A percentile compares a stretch with the other conserved stretches of the same genome.
These are phyloP conservation scores for Schwanniomyces yamadae DNA, from an alignment of 805 yeast genomes.

Conservation along the genomic window DNA sequence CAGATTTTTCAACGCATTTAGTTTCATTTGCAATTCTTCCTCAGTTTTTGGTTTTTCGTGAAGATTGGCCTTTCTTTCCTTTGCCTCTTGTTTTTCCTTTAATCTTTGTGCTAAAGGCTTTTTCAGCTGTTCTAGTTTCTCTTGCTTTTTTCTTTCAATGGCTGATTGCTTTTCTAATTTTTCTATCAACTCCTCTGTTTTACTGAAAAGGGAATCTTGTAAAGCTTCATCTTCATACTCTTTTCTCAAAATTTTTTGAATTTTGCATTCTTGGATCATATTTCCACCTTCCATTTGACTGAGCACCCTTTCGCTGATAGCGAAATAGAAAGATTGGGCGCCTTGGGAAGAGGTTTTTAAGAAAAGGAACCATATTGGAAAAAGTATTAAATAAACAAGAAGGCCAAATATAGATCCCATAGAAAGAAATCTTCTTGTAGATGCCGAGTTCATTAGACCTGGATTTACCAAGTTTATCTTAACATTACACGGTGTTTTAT, in stretches of 20 bases:
- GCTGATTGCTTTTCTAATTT: conserved; percentile 72
- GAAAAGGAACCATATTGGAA: conserved; percentile 82
- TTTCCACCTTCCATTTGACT: conserved; percentile 62
- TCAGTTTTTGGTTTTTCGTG: conserved; percentile 32
- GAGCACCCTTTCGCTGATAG: conserved; percentile 69
- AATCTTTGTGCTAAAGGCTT: conserved; percentile 18
- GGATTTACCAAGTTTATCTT: conserved; percentile 82
- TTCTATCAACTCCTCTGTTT: conserved; percentile 55
- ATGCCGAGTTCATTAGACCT: conserved; percentile 85
- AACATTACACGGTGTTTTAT: conserved; percentile 68
- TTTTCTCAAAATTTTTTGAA: conserved; percentile 52
- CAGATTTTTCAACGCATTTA: conserved; percentile 24
- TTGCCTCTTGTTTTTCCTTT: conserved; percentile 14
- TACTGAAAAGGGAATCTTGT: conserved; percentile 59
- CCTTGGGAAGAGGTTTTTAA: conserved; percentile 77
- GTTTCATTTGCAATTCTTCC: conserved; percentile 36
- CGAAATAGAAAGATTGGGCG: conserved; percentile 71
- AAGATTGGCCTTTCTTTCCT: conserved; percentile 22
- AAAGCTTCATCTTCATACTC: conserved; percentile 65
- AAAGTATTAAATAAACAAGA: conserved; percentile 57
- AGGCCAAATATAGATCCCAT: conserved; percentile 71
- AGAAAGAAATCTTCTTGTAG: conserved; percentile 74
- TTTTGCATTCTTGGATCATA: conserved; percentile 69
- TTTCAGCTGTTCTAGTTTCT: conserved; percentile 18
- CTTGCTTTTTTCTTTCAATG: conserved; percentile 51